Base-by-base conservation (phyloP, 495 filamentous ascomycete species). In the Hyaloscypha hepaticicola region DNA sequence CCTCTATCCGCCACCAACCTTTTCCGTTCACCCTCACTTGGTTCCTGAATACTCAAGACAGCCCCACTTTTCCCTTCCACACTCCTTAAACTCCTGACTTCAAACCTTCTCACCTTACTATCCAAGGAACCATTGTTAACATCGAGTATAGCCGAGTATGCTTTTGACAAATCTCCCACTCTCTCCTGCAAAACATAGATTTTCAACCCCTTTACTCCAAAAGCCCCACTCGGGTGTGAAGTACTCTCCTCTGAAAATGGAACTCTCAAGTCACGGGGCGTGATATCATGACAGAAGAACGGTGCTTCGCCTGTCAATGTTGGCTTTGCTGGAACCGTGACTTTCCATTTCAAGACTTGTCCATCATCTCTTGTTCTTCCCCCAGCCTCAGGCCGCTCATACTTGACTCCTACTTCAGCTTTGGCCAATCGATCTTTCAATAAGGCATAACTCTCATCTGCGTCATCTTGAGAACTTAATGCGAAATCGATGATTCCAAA, bases 231-330 rank as follows among this genome's bases (percentile, higher is more conserved):
- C 0, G 80, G 75, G 74, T 86, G 81, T 27, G 64, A 72, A 1
- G 72, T 73, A 22, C 67, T 73, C 24, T 70, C 70, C 7, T 61
- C 59, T 9, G 52, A 34, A 16, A 72, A 64, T 16, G 84, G 81
- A 5, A 83, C 83, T 25, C 83, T 61, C 16, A 78, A 55, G 5
- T 68, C 57, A 16, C 84, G 66, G 21, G 73, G 66, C 60, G 83
- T 85, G 7, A 82, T 71, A 66, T 87, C 85, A 33, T 84, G 71
- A 64, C 83, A 85, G 77, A 81, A 87, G 62, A 87, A 87, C 12
- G 85, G 84, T 9, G 82, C 69, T 59, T 71, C 73, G 9, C 69
- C 71, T 28, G 67, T 49, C 65, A 24, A 52, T 8, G 68, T 69
- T 14, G 64, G 68, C 27, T 72, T 65, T n/a, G 59, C 63, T 5